phyloP scores from a whole-genome alignment of 2,329 filamentous ascomycete species.

The Pseudogymnoascus sp. region DNA sequence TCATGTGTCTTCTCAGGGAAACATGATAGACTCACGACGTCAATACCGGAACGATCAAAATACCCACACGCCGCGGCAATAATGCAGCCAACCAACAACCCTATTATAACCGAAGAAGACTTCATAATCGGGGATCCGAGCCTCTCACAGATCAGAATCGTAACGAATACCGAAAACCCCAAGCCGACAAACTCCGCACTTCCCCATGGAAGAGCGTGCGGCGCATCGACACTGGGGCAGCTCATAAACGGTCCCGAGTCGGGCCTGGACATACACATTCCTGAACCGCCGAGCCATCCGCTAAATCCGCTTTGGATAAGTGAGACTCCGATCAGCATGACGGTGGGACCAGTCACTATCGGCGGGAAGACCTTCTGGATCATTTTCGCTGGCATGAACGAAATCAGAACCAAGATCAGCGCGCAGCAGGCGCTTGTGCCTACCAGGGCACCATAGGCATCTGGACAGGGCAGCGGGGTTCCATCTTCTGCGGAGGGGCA shows the following conservation, averaged over 20 bases:
- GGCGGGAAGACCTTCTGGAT: slow-evolving; percentile 60
- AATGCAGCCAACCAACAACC: slow-evolving; percentile 67
- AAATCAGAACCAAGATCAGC: slow-evolving; percentile 54
- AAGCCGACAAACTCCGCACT: slow-evolving; percentile 71
- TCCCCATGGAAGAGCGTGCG: slow-evolving; percentile 65
- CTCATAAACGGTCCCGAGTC: slow-evolving; percentile 47
- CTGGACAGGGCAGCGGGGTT: slow-evolving; percentile 52
- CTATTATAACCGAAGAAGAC: slow-evolving; percentile 44
- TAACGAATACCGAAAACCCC: slow-evolving; percentile 71
- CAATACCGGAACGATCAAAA: slow-evolving; percentile 66
- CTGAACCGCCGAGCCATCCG: slow-evolving; percentile 71
- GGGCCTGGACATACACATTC: slow-evolving; percentile 45
- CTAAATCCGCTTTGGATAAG: slow-evolving; percentile 58
- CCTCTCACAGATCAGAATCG: slow-evolving; percentile 72
- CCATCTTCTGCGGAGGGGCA: slow-evolving; percentile 51
- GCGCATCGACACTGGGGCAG: slow-evolving; percentile 61
- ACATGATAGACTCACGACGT: slow-evolving; percentile 35
- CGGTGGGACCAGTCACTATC: slow-evolving; percentile 59
- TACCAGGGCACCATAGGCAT: slow-evolving; percentile 58
- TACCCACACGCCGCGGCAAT: slow-evolving; percentile 72
- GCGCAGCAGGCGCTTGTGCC: slow-evolving; percentile 44
- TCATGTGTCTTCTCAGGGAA: not conserved
- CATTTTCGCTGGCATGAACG: slow-evolving; percentile 53
- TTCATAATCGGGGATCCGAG: slow-evolving; percentile 83
- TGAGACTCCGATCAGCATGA: slow-evolving; percentile 59